Conservation (phyloP, 148 eudicot genomes). For the Diospyros kaki region DNA sequence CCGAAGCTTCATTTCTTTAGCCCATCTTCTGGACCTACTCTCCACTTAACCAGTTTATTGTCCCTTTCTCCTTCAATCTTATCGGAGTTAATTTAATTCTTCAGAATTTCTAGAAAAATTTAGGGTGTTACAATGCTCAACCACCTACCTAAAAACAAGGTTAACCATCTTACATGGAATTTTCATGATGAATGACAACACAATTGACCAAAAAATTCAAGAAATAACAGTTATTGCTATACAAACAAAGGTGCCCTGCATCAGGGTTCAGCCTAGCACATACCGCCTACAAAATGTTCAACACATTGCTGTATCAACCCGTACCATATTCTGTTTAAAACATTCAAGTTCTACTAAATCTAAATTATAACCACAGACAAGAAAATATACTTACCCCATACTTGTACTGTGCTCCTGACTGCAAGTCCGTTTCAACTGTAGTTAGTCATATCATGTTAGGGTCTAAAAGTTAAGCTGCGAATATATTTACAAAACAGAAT, state of each 20-base stretch:
- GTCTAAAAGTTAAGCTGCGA: not conserved
- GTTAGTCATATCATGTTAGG: conserved; percentile 15
- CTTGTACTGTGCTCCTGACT: conserved; percentile 84
- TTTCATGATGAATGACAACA: not conserved
- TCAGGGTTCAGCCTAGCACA: not conserved
- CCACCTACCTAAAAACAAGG: too few relatives aligned
- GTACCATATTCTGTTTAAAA: not conserved
- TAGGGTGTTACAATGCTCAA: too few relatives aligned
- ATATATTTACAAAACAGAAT: not conserved
- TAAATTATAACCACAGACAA: not conserved
- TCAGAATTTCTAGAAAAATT: too few relatives aligned
- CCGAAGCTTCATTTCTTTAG: too few relatives aligned
- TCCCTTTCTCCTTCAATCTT: too few relatives aligned
- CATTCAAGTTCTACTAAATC: not conserved
- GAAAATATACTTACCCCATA: conserved; percentile 59
- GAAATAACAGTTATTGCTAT: not conserved
- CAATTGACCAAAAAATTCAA: not conserved
- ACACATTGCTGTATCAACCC: not conserved
- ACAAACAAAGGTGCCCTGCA: not conserved
- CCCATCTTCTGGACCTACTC: too few relatives aligned
- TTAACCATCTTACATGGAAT: not conserved
- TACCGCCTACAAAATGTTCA: not conserved
- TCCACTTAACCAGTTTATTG: too few relatives aligned
- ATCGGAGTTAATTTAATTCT: too few relatives aligned
- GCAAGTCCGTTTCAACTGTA: conserved; percentile 95